A percentile compares a stretch with the other conserved stretches of the same genome.
Evolutionary conservation across 768 basidiomycete genomes (phyloP).

Genomic region (Cyclocybe aegerita): DNA sequence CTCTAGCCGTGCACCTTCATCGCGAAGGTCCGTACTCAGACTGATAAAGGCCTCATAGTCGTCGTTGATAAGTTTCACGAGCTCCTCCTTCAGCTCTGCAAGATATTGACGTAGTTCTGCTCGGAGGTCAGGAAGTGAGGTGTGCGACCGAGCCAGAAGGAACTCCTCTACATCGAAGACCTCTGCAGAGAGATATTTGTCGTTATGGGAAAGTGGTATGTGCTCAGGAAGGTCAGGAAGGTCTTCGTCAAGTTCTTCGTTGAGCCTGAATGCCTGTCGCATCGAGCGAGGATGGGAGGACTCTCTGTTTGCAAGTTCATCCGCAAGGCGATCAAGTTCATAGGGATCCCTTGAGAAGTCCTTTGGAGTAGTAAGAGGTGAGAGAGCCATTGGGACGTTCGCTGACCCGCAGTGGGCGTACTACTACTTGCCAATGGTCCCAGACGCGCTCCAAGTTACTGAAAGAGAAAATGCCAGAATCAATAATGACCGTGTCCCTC

Average conservation of each 20-base stretch:
- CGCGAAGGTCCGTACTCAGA: constrained; percentile 87
- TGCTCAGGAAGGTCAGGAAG: constrained; percentile 58
- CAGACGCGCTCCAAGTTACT: too few relatives aligned
- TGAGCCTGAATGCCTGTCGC: background rate
- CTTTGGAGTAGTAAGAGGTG: constrained; percentile 6
- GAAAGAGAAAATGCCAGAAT: too few relatives aligned
- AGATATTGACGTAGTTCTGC: constrained; percentile 86
- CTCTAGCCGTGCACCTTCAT: constrained; percentile 74
- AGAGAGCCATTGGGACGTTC: background rate
- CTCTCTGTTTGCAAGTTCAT: constrained; percentile 66
- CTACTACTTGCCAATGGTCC: too few relatives aligned
- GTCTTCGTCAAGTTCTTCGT: constrained; percentile 16
- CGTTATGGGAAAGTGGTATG: constrained; percentile 76
- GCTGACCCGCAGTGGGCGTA: background rate
- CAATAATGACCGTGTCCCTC: too few relatives aligned
- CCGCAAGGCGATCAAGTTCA: constrained; percentile 69
- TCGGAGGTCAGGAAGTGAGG: constrained; percentile 85
- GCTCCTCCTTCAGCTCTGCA: constrained; percentile 82
- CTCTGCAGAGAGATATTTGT: constrained; percentile 66
- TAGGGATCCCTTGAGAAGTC: constrained; percentile 48
- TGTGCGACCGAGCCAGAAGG: constrained; percentile 81
- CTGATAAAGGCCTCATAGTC: constrained; percentile 99
- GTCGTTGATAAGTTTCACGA: constrained; percentile 94
- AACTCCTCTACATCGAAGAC: constrained; percentile 84
- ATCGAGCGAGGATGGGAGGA: constrained; percentile 17